phyloP scores from a whole-genome alignment of 2,329 filamentous ascomycete genomes.

The Torrubiella hemipterigena region DNA sequence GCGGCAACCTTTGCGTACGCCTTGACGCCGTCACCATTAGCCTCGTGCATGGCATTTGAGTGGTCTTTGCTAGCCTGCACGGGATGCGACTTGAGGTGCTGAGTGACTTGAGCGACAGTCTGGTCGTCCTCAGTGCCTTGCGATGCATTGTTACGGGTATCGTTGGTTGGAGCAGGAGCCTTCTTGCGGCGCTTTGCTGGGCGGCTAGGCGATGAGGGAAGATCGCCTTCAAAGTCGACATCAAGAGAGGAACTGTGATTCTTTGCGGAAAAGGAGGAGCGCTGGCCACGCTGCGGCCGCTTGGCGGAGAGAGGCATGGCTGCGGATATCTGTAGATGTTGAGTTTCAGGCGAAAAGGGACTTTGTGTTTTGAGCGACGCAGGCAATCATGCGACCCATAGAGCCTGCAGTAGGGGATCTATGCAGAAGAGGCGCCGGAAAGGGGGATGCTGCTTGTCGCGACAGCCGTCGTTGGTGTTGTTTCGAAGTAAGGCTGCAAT shows the following conservation, averaged over 20 bases:
- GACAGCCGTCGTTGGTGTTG: no score
- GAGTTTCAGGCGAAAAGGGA: no score
- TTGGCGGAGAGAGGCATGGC: no score
- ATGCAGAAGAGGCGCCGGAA: no score
- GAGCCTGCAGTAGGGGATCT: no score
- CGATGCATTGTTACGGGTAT: slow-evolving; percentile 19
- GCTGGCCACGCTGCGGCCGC: slow-evolving; percentile 24
- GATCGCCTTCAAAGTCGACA: slow-evolving; percentile 30
- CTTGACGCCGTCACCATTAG: slow-evolving; percentile 48
- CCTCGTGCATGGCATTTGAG: slow-evolving; percentile 51
- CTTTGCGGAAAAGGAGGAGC: no score
- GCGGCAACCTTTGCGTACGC: slow-evolving; percentile 77
- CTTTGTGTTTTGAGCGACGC: no score
- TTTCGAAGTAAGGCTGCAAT: no score
- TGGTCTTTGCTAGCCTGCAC: slow-evolving; percentile 52
- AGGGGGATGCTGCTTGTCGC: no score
- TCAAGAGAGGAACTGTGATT: no score
- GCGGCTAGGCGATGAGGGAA: slow-evolving; percentile 48
- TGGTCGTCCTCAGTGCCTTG: slow-evolving; percentile 40
- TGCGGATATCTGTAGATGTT: no score
- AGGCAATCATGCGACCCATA: no score
- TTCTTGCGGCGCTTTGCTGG: slow-evolving; percentile 55
- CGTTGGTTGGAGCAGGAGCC: slow-evolving; percentile 13
- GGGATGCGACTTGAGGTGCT: slow-evolving; percentile 33
- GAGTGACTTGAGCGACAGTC: slow-evolving; percentile 42